phyloP scores from a whole-genome alignment of 352 stramenopile genomes.

The Pythium insidiosum region DNA sequence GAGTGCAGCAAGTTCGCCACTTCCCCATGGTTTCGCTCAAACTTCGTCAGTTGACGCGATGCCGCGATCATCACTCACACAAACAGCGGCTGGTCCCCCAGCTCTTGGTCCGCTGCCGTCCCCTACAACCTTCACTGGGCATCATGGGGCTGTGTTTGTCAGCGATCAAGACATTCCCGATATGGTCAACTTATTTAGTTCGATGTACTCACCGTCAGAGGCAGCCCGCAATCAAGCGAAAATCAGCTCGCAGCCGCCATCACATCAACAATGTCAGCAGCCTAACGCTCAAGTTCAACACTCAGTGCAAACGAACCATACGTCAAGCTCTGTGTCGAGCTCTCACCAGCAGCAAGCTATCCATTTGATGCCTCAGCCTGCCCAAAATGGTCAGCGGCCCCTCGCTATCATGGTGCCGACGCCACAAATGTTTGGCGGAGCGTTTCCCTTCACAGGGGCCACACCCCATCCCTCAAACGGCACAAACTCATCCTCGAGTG shows the following conservation, averaged over 20 bases:
- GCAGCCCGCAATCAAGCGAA: neutral
- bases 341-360: no score
- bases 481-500: no score
- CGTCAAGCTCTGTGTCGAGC: no score
- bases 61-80: neutral
- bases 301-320: no score
- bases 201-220: conserved; percentile 43
- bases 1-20: neutral
- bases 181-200: conserved; percentile 62
- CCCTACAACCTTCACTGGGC: conserved; percentile 6
- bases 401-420: conserved; percentile 28
- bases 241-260: conserved; percentile 1
- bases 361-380: no score
- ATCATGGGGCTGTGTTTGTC: conserved; percentile 8
- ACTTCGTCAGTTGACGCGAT: conserved; percentile 14
- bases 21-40: conserved; percentile 18
- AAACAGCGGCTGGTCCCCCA: neutral
- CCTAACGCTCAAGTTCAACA: no score
- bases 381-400: conserved; percentile 3
- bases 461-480: no score
- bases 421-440: conserved; percentile 14
- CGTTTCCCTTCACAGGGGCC: conserved; percentile 19
- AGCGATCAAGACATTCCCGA: conserved; percentile 41
- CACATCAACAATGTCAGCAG: conserved; percentile 1
- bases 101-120: conserved; percentile 5